Evolutionary conservation across 208 protist species (phyloP).

Genomic region (Leishmania guyanensis): DNA sequence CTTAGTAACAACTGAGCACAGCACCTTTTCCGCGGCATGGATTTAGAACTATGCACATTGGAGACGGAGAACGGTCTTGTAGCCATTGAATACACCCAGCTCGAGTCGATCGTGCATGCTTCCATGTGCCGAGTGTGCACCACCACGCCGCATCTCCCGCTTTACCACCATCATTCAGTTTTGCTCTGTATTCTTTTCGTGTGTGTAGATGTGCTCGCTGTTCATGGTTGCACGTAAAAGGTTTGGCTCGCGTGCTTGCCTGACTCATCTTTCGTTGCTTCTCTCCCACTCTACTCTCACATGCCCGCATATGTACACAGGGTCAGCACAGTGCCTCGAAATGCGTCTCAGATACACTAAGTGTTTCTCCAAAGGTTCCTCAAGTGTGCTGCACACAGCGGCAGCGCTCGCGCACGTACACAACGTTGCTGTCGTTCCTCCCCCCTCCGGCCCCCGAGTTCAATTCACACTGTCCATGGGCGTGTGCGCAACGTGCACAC

Average conservation of each 20-base stretch:
- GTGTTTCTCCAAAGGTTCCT: neutral
- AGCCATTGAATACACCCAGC: neutral
- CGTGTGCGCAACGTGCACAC: neutral
- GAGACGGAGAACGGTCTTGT: neutral
- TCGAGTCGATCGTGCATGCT: neutral
- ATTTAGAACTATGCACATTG: neutral
- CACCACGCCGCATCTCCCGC: neutral
- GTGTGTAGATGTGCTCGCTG: neutral
- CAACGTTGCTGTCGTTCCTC: neutral
- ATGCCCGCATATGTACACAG: neutral
- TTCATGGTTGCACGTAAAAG: neutral
- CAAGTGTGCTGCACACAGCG: neutral
- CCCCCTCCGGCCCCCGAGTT: neutral
- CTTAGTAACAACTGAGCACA: neutral
- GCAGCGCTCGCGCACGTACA: neutral
- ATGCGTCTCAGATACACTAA: neutral
- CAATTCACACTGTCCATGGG: neutral
- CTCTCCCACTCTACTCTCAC: neutral
- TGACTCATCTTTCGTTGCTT: neutral
- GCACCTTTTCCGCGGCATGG: neutral
- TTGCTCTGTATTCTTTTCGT: neutral
- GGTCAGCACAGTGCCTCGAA: neutral
- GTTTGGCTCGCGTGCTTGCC: neutral
- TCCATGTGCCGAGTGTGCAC: neutral
- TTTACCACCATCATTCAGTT: too few relatives aligned